Percentiles rank a stretch among this genome's conserved stretches.
Evolutionary conservation across 441 rosid species (phyloP).

Genomic region (Brassica balearica): DNA sequence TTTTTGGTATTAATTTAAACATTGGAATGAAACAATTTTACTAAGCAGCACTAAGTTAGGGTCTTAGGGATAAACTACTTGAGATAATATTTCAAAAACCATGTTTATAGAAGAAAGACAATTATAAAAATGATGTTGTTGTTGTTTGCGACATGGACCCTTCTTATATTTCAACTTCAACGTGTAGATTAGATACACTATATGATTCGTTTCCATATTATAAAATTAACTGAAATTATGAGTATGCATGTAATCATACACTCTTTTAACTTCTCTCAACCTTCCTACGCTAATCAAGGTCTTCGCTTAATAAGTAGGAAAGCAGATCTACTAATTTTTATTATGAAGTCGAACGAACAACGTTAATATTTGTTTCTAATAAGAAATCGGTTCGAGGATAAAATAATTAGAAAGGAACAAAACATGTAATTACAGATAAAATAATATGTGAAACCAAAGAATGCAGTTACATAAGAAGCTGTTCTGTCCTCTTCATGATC

Average conservation of each 20-base stretch:
- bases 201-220: background rate
- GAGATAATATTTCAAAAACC: background rate
- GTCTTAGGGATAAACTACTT: background rate
- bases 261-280: background rate
- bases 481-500: conserved; percentile 41
- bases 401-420: background rate
- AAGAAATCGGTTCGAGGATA: background rate
- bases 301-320: background rate
- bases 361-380: background rate
- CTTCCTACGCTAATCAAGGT: background rate
- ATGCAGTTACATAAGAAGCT: conserved; percentile 35
- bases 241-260: background rate
- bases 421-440: background rate
- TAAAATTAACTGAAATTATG: background rate
- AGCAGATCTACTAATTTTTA: background rate
- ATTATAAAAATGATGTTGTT: conserved; percentile 2
- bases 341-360: background rate
- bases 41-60: background rate
- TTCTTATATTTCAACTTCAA: background rate
- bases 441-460: conserved; percentile 12
- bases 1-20: background rate
- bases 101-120: background rate
- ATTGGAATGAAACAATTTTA: background rate
- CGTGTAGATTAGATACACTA: conserved; percentile 2
- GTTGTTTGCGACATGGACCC: background rate